phyloP scores from a whole-genome alignment of 2,329 filamentous ascomycete genomes.

The Sphaerulina vaccinii region DNA sequence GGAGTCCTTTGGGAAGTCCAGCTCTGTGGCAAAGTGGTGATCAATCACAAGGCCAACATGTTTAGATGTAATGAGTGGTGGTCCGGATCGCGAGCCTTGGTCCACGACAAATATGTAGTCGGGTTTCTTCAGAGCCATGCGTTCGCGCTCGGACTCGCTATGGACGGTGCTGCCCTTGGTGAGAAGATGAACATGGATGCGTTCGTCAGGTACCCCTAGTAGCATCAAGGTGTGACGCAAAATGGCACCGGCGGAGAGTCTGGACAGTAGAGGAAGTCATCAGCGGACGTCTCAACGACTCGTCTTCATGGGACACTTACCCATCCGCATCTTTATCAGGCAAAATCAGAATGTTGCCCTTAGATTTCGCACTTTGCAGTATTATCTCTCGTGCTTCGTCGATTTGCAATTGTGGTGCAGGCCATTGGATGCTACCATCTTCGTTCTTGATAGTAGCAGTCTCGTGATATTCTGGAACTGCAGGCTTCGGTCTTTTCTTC shows the following conservation, averaged over 20 bases:
- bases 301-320: background rate
- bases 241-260: conserved; percentile 63
- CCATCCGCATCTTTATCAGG: conserved; percentile 69
- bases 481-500: conserved; percentile 32
- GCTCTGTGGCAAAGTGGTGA: conserved; percentile 59
- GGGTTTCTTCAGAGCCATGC: conserved; percentile 53
- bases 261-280: background rate
- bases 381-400: conserved; percentile 57
- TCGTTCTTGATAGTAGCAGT: conserved; percentile 45
- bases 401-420: conserved; percentile 58
- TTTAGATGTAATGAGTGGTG: conserved; percentile 52
- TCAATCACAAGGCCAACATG: conserved; percentile 62
- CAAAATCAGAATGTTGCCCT: conserved; percentile 58
- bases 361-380: conserved; percentile 53
- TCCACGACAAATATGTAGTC: conserved; percentile 64
- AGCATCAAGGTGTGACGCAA: conserved; percentile 58
- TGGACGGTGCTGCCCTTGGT: conserved; percentile 61
- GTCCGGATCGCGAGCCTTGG: conserved; percentile 59
- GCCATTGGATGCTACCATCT: conserved; percentile 58
- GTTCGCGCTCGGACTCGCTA: conserved; percentile 51
- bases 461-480: conserved; percentile 48
- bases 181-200: conserved; percentile 60
- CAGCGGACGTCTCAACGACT: background rate
- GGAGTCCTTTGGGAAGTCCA: conserved; percentile 57
- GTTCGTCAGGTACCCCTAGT: conserved; percentile 54